These are phyloP conservation scores for Euphrasia confusa DNA, from an alignment of 257 asterid species.

Conservation along the genomic window DNA sequence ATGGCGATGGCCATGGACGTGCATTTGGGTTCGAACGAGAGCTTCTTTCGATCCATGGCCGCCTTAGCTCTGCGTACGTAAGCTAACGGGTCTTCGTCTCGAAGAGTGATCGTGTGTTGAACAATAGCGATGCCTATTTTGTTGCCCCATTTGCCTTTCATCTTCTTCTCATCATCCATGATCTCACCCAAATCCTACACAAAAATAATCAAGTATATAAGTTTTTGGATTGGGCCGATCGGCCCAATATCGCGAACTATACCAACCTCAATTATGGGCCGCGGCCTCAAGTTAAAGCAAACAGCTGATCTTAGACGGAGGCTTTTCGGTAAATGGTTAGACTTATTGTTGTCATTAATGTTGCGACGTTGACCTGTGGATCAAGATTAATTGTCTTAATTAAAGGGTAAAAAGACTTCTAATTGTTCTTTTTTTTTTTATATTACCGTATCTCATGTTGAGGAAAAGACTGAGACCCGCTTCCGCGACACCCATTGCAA, in stretches of 20 bases:
- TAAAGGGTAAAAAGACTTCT: neutral
- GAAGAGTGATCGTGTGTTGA: constrained; percentile 26
- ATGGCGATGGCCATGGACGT: constrained; percentile 11
- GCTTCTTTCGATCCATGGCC: constrained; percentile 35
- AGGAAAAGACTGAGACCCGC: constrained; percentile 40
- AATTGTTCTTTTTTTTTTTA: neutral
- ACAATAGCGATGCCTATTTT: constrained; percentile 27
- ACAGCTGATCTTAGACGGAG: constrained; percentile 30
- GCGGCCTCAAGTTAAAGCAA: constrained; percentile 35
- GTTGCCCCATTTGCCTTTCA: constrained; percentile 39
- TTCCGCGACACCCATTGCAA: constrained; percentile 37
- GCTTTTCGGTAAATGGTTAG: constrained; percentile 23
- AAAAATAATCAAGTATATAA: too few species aligned
- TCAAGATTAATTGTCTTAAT: neutral
- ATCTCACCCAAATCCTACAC: constrained; percentile 35
- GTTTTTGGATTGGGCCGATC: too few species aligned
- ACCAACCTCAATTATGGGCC: constrained; percentile 30
- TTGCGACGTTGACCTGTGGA: neutral
- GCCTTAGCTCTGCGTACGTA: constrained; percentile 35
- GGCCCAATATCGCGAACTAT: neutral
- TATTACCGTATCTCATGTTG: constrained; percentile 35
- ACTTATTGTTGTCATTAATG: constrained; percentile 15
- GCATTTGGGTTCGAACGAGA: constrained; percentile 32
- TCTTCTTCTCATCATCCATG: constrained; percentile 27
- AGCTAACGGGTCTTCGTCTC: constrained; percentile 31